Evolutionary conservation across 768 basidiomycete genomes (phyloP), one percentile per base, ranked within the genome.

Genomic region (Vararia minispora): DNA sequence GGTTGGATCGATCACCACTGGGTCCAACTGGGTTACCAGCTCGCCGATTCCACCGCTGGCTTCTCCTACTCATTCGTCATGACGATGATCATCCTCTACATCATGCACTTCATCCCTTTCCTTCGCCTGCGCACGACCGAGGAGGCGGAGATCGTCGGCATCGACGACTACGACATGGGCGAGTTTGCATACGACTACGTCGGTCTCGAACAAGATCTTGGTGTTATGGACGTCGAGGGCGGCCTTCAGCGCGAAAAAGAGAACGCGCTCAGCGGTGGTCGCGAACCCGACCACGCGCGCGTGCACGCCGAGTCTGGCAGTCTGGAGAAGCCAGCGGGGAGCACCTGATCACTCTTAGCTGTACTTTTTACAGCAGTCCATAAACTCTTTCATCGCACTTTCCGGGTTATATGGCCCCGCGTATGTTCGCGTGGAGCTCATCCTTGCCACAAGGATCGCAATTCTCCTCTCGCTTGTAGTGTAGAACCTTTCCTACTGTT

Each of bases 131-230:
- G 68, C 32, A 36, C 42, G 11, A 16, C 39, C 22, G 45, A 49
- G 31, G 52, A 53, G 25, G 46, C 47, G 16, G 47, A 48, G 36
- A 46, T 48, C 29, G 45, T 46, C 41, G 69, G 71, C 33, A 74
- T 91, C 43, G 90, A 94, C 56, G 81, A 88, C 51, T 69, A 76
- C 1, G 82, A 91, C 63, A 79, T 89, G 71, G 90, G 88, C 46
- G 89, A 92, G 61, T 89, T 76, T 45, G 80, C 84, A 2, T 88
- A 87, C 50, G 85, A 90, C 58, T 90, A 86, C 45, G 85, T 89
- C 23, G 82, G 79, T 9, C 55, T 86, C 35, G 84, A 48, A 29
- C 37, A 37, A 37, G 47, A 48, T 24, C 47, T 48, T 13, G 47
- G 47, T 36, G 32, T 41, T 14, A 36, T 25, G 21, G 38, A 43